These are phyloP conservation scores for Thamnidium elegans DNA, from an alignment of 192 early-diverging fungal genomes.

Conservation along the genomic window DNA sequence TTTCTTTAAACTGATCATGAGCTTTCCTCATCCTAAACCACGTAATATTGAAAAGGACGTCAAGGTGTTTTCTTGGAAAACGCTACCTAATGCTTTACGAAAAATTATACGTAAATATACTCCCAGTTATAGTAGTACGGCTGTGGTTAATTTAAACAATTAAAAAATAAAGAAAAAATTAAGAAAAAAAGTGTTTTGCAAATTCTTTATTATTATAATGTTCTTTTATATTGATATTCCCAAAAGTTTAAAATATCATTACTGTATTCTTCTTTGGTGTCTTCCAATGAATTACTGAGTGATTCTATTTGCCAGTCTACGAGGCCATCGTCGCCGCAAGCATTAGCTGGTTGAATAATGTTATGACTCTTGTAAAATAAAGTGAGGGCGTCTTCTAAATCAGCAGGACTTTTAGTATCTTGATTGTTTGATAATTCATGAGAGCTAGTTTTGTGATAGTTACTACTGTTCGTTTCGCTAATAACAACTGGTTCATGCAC, in stretches of 20 bases:
- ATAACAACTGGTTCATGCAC: too few species aligned
- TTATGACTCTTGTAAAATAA: too few species aligned
- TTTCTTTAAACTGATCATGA: constrained; percentile 85
- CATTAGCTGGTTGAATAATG: too few species aligned
- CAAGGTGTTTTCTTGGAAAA: constrained; percentile 82
- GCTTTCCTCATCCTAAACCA: constrained; percentile 76
- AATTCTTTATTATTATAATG: background rate
- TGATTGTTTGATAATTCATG: too few species aligned
- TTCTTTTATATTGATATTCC: background rate
- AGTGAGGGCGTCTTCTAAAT: too few species aligned
- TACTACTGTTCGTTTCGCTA: too few species aligned
- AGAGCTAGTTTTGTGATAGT: too few species aligned
- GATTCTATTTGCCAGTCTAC: background rate
- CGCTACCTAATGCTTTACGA: constrained; percentile 62
- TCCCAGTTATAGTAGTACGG: constrained; percentile 46
- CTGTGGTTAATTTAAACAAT: constrained; percentile 13
- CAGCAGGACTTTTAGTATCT: too few species aligned
- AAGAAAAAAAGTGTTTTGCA: background rate
- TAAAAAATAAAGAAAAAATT: constrained; percentile 1
- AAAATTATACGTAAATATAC: constrained; percentile 82
- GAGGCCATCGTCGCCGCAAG: background rate
- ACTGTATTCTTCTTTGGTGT: background rate
- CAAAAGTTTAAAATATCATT: constrained; percentile 7
- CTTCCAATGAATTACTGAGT: background rate
- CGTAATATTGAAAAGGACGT: constrained; percentile 88